Conservation (phyloP, 192 early-diverging fungal species). For the Backusella liffmaniae region DNA sequence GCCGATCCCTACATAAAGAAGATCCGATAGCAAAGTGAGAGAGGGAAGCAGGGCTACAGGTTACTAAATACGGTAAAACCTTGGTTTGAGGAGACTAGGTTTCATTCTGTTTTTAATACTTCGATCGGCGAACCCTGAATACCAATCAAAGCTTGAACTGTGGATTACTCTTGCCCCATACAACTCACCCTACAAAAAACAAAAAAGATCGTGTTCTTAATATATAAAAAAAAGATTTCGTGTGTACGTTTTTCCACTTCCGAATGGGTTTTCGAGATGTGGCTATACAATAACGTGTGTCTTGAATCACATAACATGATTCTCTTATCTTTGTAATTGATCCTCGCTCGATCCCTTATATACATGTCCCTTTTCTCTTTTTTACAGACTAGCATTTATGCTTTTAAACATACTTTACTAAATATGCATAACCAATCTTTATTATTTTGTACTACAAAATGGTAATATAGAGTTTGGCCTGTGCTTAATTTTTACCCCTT, state of each 20-base stretch:
- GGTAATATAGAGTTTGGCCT: background rate
- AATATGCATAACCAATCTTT: background rate
- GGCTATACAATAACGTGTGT: background rate
- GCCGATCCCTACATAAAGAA: background rate
- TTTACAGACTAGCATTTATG: background rate
- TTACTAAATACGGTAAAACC: slow-evolving; percentile 1
- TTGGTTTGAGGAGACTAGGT: background rate
- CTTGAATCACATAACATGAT: background rate
- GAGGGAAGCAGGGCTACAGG: background rate
- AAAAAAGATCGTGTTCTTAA: background rate
- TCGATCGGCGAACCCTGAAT: background rate
- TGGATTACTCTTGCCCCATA: background rate
- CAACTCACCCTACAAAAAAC: background rate
- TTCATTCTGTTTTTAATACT: background rate
- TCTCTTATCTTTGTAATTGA: background rate
- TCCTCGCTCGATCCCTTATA: background rate
- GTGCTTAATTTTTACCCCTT: background rate
- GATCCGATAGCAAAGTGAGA: background rate
- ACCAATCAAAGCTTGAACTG: background rate
- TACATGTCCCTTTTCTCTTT: background rate
- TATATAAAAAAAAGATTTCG: background rate
- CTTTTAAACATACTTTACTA: background rate
- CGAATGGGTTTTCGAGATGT: background rate
- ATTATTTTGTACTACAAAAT: background rate
- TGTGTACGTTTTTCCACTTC: background rate